A percentile compares a stretch with the other conserved stretches of the same genome.
Conservation (phyloP, 129 eudicot species). For the Rutidosis leptorrhynchoides region DNA sequence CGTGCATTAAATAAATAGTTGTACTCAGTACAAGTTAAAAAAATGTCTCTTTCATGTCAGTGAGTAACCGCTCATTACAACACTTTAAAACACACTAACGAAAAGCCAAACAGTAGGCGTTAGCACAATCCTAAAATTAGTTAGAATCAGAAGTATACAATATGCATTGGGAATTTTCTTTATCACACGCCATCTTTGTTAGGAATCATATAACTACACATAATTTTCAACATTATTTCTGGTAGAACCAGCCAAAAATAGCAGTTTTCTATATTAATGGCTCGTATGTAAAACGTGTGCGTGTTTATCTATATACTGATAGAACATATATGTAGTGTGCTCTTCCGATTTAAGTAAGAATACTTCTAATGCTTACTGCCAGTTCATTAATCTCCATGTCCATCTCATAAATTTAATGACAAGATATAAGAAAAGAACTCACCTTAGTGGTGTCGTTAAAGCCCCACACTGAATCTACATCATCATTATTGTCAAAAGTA, state of each 20-base stretch:
- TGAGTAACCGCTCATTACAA: too few relatives aligned
- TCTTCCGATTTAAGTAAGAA: background rate
- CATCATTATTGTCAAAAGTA: slow-evolving; percentile 80
- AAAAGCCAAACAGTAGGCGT: too few relatives aligned
- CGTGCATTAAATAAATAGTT: too few relatives aligned
- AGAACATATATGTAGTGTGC: background rate
- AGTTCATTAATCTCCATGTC: background rate
- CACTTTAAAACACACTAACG: too few relatives aligned
- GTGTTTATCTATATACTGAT: background rate
- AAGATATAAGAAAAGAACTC: slow-evolving; percentile 21
- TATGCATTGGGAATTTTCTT: background rate
- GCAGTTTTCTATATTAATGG: background rate
- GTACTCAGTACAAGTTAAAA: too few relatives aligned
- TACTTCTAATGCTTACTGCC: background rate
- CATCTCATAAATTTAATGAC: slow-evolving; percentile 1
- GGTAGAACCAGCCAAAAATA: slow-evolving; percentile 1
- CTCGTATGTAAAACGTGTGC: background rate
- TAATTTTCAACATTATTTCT: background rate
- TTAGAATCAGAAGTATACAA: too few relatives aligned
- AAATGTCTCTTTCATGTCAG: too few relatives aligned
- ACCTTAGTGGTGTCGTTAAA: slow-evolving; percentile 61
- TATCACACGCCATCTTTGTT: background rate
- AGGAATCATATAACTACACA: background rate
- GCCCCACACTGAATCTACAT: slow-evolving; percentile 96
- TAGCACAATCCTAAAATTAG: too few relatives aligned